Evolutionary conservation across 163 green algal genomes (phyloP).

Genomic region (Chlorella variabilis): DNA sequence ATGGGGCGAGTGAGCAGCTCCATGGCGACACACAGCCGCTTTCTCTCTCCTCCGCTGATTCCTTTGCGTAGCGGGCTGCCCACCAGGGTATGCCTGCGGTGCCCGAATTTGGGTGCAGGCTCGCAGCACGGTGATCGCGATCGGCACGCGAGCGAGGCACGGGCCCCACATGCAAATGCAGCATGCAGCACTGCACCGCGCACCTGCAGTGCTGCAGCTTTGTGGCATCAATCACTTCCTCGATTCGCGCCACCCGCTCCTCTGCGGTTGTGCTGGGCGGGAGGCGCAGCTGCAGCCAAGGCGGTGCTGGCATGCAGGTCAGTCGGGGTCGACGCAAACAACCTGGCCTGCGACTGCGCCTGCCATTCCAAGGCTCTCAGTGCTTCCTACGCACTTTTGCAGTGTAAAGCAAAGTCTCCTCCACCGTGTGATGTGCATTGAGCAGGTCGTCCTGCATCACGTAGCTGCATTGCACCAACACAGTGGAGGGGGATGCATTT

Average conservation of each 20-base stretch:
- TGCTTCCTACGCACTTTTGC: conserved; percentile 53
- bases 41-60: conserved; percentile 88
- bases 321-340: too few relatives aligned
- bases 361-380: too few relatives aligned
- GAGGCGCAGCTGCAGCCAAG: conserved; percentile 80
- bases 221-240: conserved; percentile 77
- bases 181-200: neutral
- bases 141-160: too few relatives aligned
- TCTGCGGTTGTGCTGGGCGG: conserved; percentile 60
- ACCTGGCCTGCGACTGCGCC: too few relatives aligned
- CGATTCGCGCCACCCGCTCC: conserved; percentile 75
- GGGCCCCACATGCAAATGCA: too few relatives aligned
- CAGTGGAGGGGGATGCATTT: neutral
- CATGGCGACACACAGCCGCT: conserved; percentile 88
- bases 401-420: conserved; percentile 90
- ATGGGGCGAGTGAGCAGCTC: conserved; percentile 91
- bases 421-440: conserved; percentile 81
- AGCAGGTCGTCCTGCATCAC: conserved; percentile 84
- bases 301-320: neutral
- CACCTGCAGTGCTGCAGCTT: conserved; percentile 69
- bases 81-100: conserved; percentile 80
- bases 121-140: too few relatives aligned
- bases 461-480: conserved; percentile 40
- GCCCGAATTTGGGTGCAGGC: too few relatives aligned
- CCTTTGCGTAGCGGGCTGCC: conserved; percentile 75